These are phyloP conservation scores for Fusarium sp. DNA, from an alignment of 2,329 filamentous ascomycete species.

Conservation along the genomic window DNA sequence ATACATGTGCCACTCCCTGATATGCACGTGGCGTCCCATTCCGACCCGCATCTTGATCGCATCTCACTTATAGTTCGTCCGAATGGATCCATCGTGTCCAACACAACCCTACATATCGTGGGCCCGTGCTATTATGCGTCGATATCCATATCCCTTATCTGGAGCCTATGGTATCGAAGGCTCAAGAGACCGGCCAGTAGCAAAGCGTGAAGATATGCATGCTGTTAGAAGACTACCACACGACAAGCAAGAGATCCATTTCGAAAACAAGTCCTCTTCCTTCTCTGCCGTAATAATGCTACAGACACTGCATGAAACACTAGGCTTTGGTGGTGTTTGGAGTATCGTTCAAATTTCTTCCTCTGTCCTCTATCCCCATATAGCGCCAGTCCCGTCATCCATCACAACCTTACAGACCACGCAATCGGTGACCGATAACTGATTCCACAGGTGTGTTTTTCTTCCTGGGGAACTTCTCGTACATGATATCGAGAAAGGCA, in stretches of 20 bases:
- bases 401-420: constrained; percentile 1
- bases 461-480: constrained; percentile 13
- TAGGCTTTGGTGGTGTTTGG: not conserved
- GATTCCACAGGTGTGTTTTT: not conserved
- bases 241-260: too few species aligned
- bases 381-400: not conserved
- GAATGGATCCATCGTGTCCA: constrained; percentile 23
- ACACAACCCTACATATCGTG: constrained; percentile 19
- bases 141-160: constrained; percentile 4
- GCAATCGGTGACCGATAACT: constrained; percentile 14
- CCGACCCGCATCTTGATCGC: constrained; percentile 27
- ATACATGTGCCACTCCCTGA: constrained; percentile 7
- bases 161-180: not conserved
- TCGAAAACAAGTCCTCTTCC: too few species aligned
- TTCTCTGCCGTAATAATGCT: too few species aligned
- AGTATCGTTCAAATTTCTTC: not conserved
- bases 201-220: not conserved
- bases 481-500: constrained; percentile 11
- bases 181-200: too few species aligned
- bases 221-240: too few species aligned
- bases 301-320: too few species aligned
- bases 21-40: constrained; percentile 17
- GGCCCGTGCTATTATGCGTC: constrained; percentile 33
- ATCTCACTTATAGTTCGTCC: constrained; percentile 22
- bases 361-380: not conserved